A percentile compares a stretch with the other conserved stretches of the same genome.
Evolutionary conservation across 2,329 filamentous ascomycete species (phyloP).

Genomic region (Westerdykella ornata): DNA sequence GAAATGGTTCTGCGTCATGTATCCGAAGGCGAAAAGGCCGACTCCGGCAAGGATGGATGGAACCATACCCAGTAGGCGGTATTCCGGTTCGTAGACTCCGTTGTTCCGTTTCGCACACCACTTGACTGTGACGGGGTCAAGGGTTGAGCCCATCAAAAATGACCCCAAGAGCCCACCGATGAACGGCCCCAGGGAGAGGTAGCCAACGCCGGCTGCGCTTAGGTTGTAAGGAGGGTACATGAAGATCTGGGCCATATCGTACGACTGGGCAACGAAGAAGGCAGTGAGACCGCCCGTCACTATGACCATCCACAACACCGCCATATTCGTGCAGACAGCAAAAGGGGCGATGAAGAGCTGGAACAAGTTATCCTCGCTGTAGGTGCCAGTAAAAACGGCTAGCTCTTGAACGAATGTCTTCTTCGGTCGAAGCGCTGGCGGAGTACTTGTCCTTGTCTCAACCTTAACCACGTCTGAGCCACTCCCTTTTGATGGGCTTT

Average conservation of each 20-base stretch:
- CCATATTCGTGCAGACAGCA: constrained; percentile 47
- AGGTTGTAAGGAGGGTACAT: constrained; percentile 44
- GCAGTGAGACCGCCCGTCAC: constrained; percentile 41
- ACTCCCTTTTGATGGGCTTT: constrained; percentile 6
- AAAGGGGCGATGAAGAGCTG: constrained; percentile 41
- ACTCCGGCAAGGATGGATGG: constrained; percentile 30
- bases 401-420: constrained; percentile 36
- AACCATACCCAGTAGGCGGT: constrained; percentile 40
- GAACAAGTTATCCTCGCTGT: constrained; percentile 35
- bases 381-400: constrained; percentile 37
- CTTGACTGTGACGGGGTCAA: constrained; percentile 34
- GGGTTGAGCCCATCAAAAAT: constrained; percentile 28
- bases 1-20: constrained; percentile 20
- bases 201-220: constrained; percentile 39
- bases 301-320: constrained; percentile 47
- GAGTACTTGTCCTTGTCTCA: constrained; percentile 13
- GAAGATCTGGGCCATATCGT: constrained; percentile 45
- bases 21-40: constrained; percentile 38
- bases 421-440: constrained; percentile 17
- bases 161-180: constrained; percentile 36
- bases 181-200: constrained; percentile 39
- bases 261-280: constrained; percentile 41
- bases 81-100: constrained; percentile 52
- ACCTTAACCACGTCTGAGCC: constrained; percentile 1
- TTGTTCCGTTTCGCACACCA: constrained; percentile 45